Base-by-base conservation (phyloP, 2,329 filamentous ascomycete genomes). In the Trichoderma sp. region DNA sequence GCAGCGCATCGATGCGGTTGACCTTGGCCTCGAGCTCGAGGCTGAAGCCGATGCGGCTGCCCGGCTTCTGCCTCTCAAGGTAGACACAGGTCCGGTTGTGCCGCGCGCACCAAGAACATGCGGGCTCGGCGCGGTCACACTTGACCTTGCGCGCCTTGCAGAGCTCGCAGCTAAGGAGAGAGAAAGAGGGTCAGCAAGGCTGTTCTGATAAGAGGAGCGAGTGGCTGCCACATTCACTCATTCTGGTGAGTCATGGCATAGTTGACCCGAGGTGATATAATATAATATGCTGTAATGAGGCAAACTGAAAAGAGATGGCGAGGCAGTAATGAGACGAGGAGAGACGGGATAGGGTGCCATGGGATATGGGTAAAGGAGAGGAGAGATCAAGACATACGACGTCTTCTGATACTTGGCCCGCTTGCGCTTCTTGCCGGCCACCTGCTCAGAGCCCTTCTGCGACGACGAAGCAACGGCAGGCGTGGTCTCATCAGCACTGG, bases 91-190 rank as follows among this genome's bases (percentile, higher is more conserved):
- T 70, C 68, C 89, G 85, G 65, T 83, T 83, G 74, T 91, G 90
- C 58, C 88, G 85, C 57, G 85, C 77, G 74, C 88, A 91, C 88
- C 88, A 91, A 24, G 88, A 88, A 75, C 88, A 91, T n/a, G 83
- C 82, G 2, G 84, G 84, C 70, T 85, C 83, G 41, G 79, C 78
- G 64, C 83, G 81, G 71, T 86, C 83, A 70, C 78, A 80, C 68
- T 80, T 80, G 28, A 80, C 78, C 69, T 80, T 80, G 52, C 78
- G 75, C 28, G 78, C 77, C 71, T 80, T 80, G 74, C 78, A 80
- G 54, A 79, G 72, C 70, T 80, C 78, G 69, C 78, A 80, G 66
- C 78, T 80, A 67, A n/a, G 19, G 45, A 21, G 44, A 60, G 12
- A 24, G 10, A 21, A 2, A n/a, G 15, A 63, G 21, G 54, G 57